Evolutionary conservation across 495 filamentous ascomycete species (phyloP).

Genomic region (Rhizodiscina lignyota): DNA sequence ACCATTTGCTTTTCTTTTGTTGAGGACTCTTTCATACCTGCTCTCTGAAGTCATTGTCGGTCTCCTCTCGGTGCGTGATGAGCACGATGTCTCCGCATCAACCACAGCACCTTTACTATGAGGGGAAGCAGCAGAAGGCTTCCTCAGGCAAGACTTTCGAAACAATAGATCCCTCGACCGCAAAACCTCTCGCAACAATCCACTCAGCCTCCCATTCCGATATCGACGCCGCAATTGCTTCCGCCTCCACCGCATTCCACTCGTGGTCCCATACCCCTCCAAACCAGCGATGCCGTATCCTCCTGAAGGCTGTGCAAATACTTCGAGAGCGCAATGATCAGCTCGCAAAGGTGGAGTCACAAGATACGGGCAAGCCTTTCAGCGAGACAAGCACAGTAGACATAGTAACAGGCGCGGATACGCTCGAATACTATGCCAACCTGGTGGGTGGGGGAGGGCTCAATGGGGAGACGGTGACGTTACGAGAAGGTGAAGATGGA

Average conservation of each 20-base stretch:
- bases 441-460: conserved; percentile 51
- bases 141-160: conserved; percentile 46
- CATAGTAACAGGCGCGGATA: conserved; percentile 57
- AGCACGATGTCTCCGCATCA: no score
- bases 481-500: conserved; percentile 50
- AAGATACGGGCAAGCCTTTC: conserved; percentile 60
- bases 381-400: conserved; percentile 63
- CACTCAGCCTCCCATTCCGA: conserved; percentile 43
- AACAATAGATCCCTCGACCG: conserved; percentile 51
- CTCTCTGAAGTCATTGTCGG: no score
- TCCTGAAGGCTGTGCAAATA: conserved; percentile 48
- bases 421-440: conserved; percentile 62
- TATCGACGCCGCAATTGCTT: conserved; percentile 45
- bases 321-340: conserved; percentile 52
- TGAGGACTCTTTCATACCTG: no score
- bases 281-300: conserved; percentile 48
- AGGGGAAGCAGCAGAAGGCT: conserved; percentile 40
- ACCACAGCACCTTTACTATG: conserved; percentile 54
- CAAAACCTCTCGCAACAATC: conserved; percentile 43
- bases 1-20: no score
- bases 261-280: conserved; percentile 50
- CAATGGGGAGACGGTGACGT: conserved; percentile 49
- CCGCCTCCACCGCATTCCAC: conserved; percentile 44
- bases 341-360: conserved; percentile 50
- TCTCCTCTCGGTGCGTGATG: no score